Conservation (phyloP, 257 asterid species). For the Cordia subcordata region DNA sequence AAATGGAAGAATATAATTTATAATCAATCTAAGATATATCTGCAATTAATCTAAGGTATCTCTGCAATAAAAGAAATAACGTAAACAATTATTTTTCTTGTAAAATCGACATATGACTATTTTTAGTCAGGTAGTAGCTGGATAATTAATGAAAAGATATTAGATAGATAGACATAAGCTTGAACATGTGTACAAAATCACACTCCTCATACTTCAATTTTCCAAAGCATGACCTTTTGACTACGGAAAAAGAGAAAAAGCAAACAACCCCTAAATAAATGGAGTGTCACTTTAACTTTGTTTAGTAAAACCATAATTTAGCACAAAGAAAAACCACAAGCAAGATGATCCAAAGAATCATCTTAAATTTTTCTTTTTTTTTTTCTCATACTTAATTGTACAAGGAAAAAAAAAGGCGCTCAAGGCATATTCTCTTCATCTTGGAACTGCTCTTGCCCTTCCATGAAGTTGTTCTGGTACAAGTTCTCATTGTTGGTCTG, state of each 20-base stretch:
- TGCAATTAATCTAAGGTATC: too few relatives aligned
- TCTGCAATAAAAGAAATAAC: too few relatives aligned
- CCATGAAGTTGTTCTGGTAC: neutral
- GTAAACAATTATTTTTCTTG: too few relatives aligned
- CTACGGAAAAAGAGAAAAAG: neutral
- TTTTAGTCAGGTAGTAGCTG: neutral
- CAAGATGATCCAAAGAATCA: too few relatives aligned
- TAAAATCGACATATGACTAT: too few relatives aligned
- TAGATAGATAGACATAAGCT: neutral
- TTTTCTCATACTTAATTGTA: neutral
- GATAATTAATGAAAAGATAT: too few relatives aligned
- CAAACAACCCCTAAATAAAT: neutral
- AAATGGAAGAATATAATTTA: too few relatives aligned
- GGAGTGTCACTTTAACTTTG: neutral
- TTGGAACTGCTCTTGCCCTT: neutral
- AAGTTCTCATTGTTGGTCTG: neutral
- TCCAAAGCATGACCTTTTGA: neutral
- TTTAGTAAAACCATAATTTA: neutral
- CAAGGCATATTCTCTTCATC: neutral
- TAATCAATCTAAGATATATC: too few relatives aligned
- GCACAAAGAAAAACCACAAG: neutral
- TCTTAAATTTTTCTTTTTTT: too few relatives aligned
- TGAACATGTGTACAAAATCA: neutral
- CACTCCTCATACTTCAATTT: neutral
- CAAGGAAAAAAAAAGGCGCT: neutral